Evolutionary conservation across 2,329 filamentous ascomycete genomes (phyloP), one percentile per base, ranked within the genome.

Genomic region (Talaromyces sp.): DNA sequence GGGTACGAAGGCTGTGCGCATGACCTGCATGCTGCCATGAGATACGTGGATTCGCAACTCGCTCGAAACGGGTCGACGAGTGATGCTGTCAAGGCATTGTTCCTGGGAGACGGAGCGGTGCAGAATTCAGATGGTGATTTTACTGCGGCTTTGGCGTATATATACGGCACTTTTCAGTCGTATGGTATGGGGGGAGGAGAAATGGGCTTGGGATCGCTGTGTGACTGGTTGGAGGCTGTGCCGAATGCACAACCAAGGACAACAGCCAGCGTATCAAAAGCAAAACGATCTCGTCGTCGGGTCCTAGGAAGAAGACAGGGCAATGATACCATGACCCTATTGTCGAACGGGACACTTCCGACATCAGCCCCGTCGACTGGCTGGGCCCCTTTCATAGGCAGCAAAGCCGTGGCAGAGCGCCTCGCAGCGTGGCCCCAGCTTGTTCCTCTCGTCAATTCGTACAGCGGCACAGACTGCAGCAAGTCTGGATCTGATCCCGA

Each of bases 1-100:
- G 83, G 81, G 61, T 74, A 77, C 38, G 71, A 71, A 3, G 82
- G 82, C 66, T 84, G 82, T 68, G 77, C 79, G 13, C 71, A 72
- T 13, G 81, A 84, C 61, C 73, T 82, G 55, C 74, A 80, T 17
- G 78, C 79, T 5, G 80, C 79, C 3, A 71, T 82, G 41, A 63
- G 70, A 27, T 81, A 81, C 63, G 80, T 84, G 51, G 82, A 84
- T 64, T 66, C 67, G 10, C 70, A 80, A 31, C 70, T 84, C 13
- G 72, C 73, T 5, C 69, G 71, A 7, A 67, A 68, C 3, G 64
- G 65, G 14, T 29, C 56, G 0, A 68, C 70, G 0, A 69, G 79
- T 1, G 74, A 73, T 0, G 67, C 69, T 0, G 73, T 84, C 43
- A 84, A 83, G 64, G 68, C 76, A 59, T 64, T 74, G 5, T 82